Percentiles rank a stretch among this genome's conserved stretches.
Conservation (phyloP, 371 early-diverging fungal species). For the Apophysomyces sp. region DNA sequence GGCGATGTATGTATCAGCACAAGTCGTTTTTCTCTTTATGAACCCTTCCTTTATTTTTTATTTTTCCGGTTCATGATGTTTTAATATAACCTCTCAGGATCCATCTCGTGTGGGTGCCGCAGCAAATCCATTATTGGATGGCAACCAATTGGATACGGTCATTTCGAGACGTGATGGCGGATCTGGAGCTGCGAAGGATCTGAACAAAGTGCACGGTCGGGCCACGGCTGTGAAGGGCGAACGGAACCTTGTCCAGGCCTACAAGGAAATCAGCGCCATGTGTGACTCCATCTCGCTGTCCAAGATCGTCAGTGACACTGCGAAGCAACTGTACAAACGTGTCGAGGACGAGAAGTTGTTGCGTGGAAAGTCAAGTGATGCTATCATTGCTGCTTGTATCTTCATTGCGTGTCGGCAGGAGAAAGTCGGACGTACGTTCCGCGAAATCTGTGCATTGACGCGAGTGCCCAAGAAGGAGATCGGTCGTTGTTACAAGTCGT, state of each 20-base stretch:
- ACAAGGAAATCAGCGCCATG: slow-evolving; percentile 91
- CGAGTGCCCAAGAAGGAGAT: slow-evolving; percentile 93
- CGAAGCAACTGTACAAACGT: slow-evolving; percentile 94
- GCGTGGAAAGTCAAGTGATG: slow-evolving; percentile 89
- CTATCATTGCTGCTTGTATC: slow-evolving; percentile 96
- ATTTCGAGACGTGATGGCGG: slow-evolving; percentile 86
- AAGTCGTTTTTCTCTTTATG: slow-evolving; percentile 1
- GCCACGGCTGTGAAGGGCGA: slow-evolving; percentile 78
- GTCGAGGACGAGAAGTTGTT: slow-evolving; percentile 87
- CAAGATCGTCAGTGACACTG: slow-evolving; percentile 87
- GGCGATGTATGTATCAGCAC: slow-evolving; percentile 63
- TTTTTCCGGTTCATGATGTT: slow-evolving; percentile 1
- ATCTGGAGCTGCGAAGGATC: slow-evolving; percentile 67
- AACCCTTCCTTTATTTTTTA: slow-evolving; percentile 4
- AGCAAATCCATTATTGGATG: slow-evolving; percentile 85
- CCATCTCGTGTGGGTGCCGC: slow-evolving; percentile 99
- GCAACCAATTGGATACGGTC: slow-evolving; percentile 89
- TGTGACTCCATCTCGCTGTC: slow-evolving; percentile 90
- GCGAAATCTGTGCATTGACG: slow-evolving; percentile 95
- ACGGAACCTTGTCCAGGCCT: slow-evolving; percentile 84
- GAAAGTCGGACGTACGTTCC: slow-evolving; percentile 93
- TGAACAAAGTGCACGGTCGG: slow-evolving; percentile 77
- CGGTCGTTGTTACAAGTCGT: slow-evolving; percentile 82
- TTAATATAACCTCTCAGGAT: slow-evolving; percentile 53
- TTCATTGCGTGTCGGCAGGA: slow-evolving; percentile 96